Evolutionary conservation across 208 protist species (phyloP), one percentile per base, ranked within the genome.

Genomic region (Trypanosoma rangeli): DNA sequence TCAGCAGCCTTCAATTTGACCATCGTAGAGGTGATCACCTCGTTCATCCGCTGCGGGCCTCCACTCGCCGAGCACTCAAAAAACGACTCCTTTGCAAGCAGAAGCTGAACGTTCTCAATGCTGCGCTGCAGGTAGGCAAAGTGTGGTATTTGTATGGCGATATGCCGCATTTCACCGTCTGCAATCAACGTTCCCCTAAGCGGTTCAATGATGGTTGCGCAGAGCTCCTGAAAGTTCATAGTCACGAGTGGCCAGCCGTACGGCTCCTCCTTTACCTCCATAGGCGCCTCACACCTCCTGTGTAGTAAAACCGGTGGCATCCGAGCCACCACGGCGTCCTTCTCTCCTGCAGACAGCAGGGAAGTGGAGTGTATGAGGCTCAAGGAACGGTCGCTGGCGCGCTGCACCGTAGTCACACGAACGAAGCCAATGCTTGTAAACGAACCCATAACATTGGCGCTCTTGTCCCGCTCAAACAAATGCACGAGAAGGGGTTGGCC

Each of bases 371-470:
- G 62, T 5, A 24, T 63, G 7, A 13, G 12, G 44, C 54, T 16
- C 4, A 37, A 4, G 5, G 53, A 15, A 26, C 24, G 16, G 37
- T 26, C 26, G 33, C 24, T 28, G 24, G 16, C 5, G 35, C 68
- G 28, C 24, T 44, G 39, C 33, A 22, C 42, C n/a, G 65, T 64
- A 1, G 35, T 68, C 5, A 89, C 42, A 7, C 86, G 83, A 29
- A 92, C 73, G 61, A 87, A 87, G 28, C 84, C 86, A 42, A 92
- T 80, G 67, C 86, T 83, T 50, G 69, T 75, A 59, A 83, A 92
- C 5, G 66, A 26, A 8, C 42, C 52, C 10, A 59, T 55, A 12
- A 31, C 28, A 33, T 12, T 13, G 18, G 55, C 2, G 22, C 67
- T 49, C 42, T 57, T 68, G 15, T 72, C 54, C 5, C 63, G 10